Conservation (phyloP, 2,329 filamentous ascomycete genomes). For the Dactylellina drechsleri region DNA sequence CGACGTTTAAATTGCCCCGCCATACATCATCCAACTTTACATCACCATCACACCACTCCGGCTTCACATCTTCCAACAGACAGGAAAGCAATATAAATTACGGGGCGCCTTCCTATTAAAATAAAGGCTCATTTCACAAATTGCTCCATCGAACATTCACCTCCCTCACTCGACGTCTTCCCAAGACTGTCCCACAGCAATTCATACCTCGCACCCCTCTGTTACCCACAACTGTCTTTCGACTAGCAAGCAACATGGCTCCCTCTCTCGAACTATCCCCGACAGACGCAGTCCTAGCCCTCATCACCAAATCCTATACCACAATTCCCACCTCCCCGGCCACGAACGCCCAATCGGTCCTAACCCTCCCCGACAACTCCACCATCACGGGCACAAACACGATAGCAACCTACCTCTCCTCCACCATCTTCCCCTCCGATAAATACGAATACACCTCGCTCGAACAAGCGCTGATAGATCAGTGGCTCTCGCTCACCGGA, state of each 20-base stretch:
- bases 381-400: conserved; percentile 58
- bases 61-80: conserved; percentile 3
- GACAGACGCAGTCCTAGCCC: conserved; percentile 43
- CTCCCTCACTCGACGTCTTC: conserved; percentile 31
- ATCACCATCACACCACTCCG: conserved; percentile 16
- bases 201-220: conserved; percentile 12
- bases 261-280: conserved; percentile 44
- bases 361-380: conserved; percentile 43
- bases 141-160: conserved; percentile 37
- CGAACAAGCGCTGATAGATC: conserved; percentile 86
- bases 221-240: not conserved
- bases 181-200: conserved; percentile 26
- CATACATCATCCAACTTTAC: conserved; percentile 25
- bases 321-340: conserved; percentile 30
- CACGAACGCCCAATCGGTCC: conserved; percentile 32
- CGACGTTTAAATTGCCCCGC: conserved; percentile 29
- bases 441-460: conserved; percentile 76
- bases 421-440: conserved; percentile 74
- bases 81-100: not conserved
- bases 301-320: conserved; percentile 47
- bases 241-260: conserved; percentile 38
- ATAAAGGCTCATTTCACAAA: not conserved
- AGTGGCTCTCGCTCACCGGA: conserved; percentile 82
- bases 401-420: conserved; percentile 63
- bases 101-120: not conserved